Base-by-base conservation (phyloP, 148 eudicot genomes). In the Chenopodium quinoa region DNA sequence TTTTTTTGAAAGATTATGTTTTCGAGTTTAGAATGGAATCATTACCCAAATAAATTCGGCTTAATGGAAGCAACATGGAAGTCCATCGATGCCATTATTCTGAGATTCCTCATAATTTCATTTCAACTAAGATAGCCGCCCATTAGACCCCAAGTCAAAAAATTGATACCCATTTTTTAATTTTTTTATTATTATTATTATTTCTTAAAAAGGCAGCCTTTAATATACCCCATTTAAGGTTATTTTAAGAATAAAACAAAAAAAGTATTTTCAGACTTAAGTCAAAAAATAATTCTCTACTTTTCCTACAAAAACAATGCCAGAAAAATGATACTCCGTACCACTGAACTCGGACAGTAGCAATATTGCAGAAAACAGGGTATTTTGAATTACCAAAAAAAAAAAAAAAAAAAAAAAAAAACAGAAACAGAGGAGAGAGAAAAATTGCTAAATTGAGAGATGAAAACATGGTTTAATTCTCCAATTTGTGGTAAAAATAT, bases 391-490 rank as follows among this genome's bases (percentile, higher is more conserved):
- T 40, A 40, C 44, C 44, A 5, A 34, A 4, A 34, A 34, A 22
- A 7, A 44, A 20, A 7, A 73, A 7, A 44, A 20, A 7, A 73
- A 11, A 4, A 27, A 27, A 23, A 23, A 23, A 3, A 20, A 20
- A 14, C 0, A 48, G n/a, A 73, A 73, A 25, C 32, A 27, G 16
- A 27, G 14, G 71, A 67, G 37, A 66, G 32, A 66, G 14, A 27
- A 66, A 66, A 66, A 2, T 7, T 14, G 27, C 11, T 16, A 25
- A 19, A 50, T 20, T 20, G 40, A 54, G 25, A 14, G 68, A 56
- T 62, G 82, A 73, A 29, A 2, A 25, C 20, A 8, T 73, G 77
- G 82, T 73, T 80, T 1, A 80, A 73, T 4, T 11, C 19, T 23
- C 25, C 31, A 23, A 76, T 80, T 29, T 80, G 71, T 74, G 64